Evolutionary conservation across 2,329 filamentous ascomycete genomes (phyloP).

Genomic region (Aspergillus phoenicis): DNA sequence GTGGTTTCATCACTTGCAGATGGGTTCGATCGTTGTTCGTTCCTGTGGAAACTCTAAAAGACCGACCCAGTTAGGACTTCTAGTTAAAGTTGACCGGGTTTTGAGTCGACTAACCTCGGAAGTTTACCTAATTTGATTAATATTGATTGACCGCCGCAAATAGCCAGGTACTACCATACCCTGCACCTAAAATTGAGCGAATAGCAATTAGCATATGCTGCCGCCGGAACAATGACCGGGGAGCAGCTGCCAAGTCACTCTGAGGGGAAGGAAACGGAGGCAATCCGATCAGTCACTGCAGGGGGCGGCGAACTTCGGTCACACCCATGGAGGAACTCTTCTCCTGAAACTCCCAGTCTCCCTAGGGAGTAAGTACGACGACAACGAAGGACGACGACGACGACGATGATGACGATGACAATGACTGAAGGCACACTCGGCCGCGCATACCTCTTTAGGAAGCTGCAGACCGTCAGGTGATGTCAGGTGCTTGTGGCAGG

Average conservation of each 20-base stretch:
- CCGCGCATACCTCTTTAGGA: not conserved
- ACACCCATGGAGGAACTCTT: not conserved
- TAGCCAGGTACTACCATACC: not conserved
- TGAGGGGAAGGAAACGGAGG: not conserved
- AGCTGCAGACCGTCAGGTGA: not conserved
- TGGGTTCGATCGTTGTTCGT: slow-evolving; percentile 7
- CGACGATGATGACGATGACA: not conserved
- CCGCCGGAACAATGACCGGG: not conserved
- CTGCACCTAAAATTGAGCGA: slow-evolving; percentile 8
- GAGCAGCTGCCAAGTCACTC: not conserved
- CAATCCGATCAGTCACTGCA: not conserved
- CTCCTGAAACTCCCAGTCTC: not conserved
- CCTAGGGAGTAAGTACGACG: not conserved
- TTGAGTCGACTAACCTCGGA: slow-evolving; percentile 5
- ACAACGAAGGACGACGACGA: not conserved
- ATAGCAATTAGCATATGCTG: not conserved
- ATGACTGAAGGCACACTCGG: not conserved
- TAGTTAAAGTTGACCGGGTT: slow-evolving; percentile 6
- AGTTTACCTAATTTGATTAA: slow-evolving; percentile 4
- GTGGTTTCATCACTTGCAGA: slow-evolving; percentile 16
- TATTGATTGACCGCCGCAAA: slow-evolving; percentile 5
- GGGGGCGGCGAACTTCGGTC: not conserved
- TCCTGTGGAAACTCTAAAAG: slow-evolving; percentile 7
- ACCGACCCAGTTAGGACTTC: not conserved
- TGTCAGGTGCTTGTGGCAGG: not conserved